Base-by-base conservation (phyloP, 2,329 filamentous ascomycete species). In the Colletotrichum limetticola region DNA sequence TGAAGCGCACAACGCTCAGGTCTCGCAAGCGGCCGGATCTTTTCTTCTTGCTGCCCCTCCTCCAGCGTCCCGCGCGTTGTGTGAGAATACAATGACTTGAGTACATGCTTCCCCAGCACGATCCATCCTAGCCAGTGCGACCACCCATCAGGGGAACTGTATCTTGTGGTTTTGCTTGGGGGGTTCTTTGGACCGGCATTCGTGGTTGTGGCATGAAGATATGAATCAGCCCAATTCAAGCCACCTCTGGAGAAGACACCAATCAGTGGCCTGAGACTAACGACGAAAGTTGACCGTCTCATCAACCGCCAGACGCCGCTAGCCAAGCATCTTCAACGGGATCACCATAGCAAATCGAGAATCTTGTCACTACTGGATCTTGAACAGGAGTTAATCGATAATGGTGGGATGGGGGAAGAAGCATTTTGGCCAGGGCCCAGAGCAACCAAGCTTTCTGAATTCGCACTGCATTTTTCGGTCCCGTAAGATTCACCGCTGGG, bases 241-340 rank as follows among this genome's bases (percentile, higher is more conserved):
- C 68, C 49, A 60, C 42, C 28, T 24, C 63, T 58, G 32, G 32
- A 35, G 22, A 30, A n/a, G 30, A 28, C 24, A 22, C 74, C 74
- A 75, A 75, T 75, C 74, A 75, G 42, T 59, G 66, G 5, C 22
- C 55, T 75, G 59, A 75, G 64, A 75, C 74, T 75, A 69, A 53
- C 74, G 74, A 75, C 72, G 49, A 75, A 58, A 59, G 53, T 42
- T 42, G 59, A 52, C 52, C 66, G 74, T 75, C 74, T 75, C 74
- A 75, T 69, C 66, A 75, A 75, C 74, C 74, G 74, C 74, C 73
- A 75, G 62, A 66, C 74, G 73, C 72, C 68, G 14, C 24, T 24
- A 37, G 42, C 63, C 59, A 61, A 72, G 53, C 70, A 64, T 60
- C 66, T 69, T 60, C 53, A 72, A 69, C 70, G 66, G 66, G 66